Evolutionary conservation across 306 rosid genomes (phyloP).

Genomic region (Biancaea sappan): DNA sequence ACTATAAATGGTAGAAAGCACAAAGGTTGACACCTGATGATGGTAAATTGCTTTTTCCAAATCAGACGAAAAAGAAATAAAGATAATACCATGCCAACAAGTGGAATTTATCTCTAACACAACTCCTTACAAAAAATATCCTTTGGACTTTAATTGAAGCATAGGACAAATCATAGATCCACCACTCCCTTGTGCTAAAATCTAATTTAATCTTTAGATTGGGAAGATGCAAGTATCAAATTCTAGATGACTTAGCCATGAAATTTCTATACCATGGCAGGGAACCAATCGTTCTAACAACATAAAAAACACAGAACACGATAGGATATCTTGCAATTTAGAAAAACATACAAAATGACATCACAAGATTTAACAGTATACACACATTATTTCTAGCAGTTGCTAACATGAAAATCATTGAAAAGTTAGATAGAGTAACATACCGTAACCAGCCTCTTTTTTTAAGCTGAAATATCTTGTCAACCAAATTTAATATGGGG

Average conservation of each 20-base stretch:
- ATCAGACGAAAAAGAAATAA: not conserved
- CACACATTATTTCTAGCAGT: not conserved
- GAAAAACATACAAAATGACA: not conserved
- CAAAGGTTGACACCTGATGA: conserved; percentile 10
- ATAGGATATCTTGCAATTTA: not conserved
- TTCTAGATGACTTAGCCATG: not conserved
- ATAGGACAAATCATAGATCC: conserved; percentile 4
- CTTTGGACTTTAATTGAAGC: not conserved
- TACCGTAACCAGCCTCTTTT: conserved; percentile 99
- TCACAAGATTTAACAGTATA: not conserved
- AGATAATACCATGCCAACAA: not conserved
- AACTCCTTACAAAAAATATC: not conserved
- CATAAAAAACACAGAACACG: not conserved
- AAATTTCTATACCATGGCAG: not conserved
- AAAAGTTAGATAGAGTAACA: conserved; percentile 35
- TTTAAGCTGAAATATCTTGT: conserved; percentile 94
- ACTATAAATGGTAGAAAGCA: not conserved
- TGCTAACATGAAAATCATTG: conserved; percentile 5
- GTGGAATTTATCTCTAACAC: not conserved
- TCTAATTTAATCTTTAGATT: not conserved
- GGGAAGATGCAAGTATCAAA: conserved; percentile 20
- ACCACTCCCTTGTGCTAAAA: not conserved
- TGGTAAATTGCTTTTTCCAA: not conserved
- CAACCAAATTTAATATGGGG: conserved; percentile 94
- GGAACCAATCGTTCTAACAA: not conserved